phyloP scores from a whole-genome alignment of 108 stramenopile species.

The Cylindrotheca fusiformis region DNA sequence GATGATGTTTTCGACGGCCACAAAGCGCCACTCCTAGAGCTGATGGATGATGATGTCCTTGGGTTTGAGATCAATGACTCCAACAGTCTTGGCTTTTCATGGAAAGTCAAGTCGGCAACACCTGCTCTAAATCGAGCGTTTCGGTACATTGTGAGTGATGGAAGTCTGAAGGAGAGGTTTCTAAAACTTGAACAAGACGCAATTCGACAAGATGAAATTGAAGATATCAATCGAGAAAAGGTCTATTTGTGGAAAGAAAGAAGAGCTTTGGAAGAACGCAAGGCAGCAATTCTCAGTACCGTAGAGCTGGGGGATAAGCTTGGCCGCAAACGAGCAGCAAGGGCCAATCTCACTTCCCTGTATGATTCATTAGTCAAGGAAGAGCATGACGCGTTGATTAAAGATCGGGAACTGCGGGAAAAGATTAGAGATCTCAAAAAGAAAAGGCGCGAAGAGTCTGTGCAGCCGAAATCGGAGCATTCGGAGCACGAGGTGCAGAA shows the following conservation, averaged over 20 bases:
- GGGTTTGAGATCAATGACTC: constrained; percentile 12
- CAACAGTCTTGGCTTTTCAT: not conserved
- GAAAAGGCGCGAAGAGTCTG: not conserved
- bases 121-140: constrained; percentile 17
- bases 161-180: constrained; percentile 14
- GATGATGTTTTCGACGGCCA: constrained; percentile 17
- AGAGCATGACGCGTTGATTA: not conserved
- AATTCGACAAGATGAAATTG: not conserved
- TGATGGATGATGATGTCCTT: constrained; percentile 19
- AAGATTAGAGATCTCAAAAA: not conserved
- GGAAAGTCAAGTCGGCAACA: constrained; percentile 21
- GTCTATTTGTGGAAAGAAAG: constrained; percentile 2
- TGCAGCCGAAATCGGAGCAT: not conserved
- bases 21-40: constrained; percentile 10
- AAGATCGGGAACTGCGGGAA: constrained; percentile 3
- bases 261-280: constrained; percentile 8
- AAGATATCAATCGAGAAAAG: not conserved
- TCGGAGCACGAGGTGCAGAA: constrained; percentile 8
- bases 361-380: constrained; percentile 7
- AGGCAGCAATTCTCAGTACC: constrained; percentile 6
- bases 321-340: not conserved
- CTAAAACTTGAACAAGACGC: constrained; percentile 1
- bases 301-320: constrained; percentile 4
- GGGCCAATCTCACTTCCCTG: not conserved
- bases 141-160: constrained; percentile 4